Evolutionary conservation across 2,329 filamentous ascomycete species (phyloP).

Genomic region (Arthrobotrys pseudoclavata): DNA sequence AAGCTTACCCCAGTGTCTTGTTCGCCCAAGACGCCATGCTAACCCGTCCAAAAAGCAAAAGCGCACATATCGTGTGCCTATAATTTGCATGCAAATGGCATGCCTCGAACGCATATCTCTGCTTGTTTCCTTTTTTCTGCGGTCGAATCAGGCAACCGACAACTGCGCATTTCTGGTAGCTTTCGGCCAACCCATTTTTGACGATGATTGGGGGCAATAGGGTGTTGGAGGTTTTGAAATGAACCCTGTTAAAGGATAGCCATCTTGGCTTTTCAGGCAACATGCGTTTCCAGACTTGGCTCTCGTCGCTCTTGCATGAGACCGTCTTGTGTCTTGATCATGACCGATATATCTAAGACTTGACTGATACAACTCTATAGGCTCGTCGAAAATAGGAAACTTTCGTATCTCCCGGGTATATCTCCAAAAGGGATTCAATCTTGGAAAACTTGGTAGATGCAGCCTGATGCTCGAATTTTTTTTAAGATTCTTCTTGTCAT

Average conservation of each 20-base stretch:
- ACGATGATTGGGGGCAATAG: slow-evolving; percentile 27
- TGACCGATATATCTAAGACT: slow-evolving; percentile 26
- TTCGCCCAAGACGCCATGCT: slow-evolving; percentile 12
- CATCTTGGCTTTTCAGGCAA: slow-evolving; percentile 60
- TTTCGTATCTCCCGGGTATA: slow-evolving; percentile 27
- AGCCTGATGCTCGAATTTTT: slow-evolving; percentile 30
- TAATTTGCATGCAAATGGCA: slow-evolving; percentile 20
- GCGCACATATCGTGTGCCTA: slow-evolving; percentile 43
- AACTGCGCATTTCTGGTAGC: slow-evolving; percentile 23
- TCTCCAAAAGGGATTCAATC: slow-evolving; percentile 18
- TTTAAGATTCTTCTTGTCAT: slow-evolving; percentile 18
- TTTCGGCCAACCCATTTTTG: slow-evolving; percentile 18
- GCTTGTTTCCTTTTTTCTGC: slow-evolving; percentile 33
- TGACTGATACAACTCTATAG: slow-evolving; percentile 10
- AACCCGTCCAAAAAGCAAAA: slow-evolving; percentile 20
- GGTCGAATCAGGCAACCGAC: slow-evolving; percentile 53
- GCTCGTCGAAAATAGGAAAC: slow-evolving; percentile 15
- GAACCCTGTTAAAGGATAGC: slow-evolving; percentile 37
- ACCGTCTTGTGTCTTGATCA: slow-evolving; percentile 37
- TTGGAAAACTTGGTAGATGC: slow-evolving; percentile 31
- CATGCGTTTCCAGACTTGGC: slow-evolving; percentile 56
- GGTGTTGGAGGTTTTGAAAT: slow-evolving; percentile 33
- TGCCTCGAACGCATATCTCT: slow-evolving; percentile 27
- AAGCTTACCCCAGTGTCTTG: slow-evolving; percentile 31
- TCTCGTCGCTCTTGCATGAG: slow-evolving; percentile 51